Percentiles rank a stretch among this genome's conserved stretches.
These are phyloP conservation scores for Filobasidium wieringae DNA, from an alignment of 768 basidiomycete genomes.

Conservation along the genomic window DNA sequence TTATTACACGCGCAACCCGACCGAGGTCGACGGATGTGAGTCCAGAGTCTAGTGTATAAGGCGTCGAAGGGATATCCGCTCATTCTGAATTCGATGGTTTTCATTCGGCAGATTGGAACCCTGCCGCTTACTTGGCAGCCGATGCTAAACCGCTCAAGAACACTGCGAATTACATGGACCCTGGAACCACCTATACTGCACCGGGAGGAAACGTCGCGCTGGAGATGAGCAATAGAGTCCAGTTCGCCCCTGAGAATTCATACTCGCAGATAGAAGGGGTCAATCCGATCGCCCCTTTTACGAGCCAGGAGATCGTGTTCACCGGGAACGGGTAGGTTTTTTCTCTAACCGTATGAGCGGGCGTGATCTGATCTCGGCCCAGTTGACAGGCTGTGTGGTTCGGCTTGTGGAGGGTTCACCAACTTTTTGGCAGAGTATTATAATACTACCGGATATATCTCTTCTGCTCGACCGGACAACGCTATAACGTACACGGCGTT, in stretches of 20 bases:
- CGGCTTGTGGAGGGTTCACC: constrained; percentile 17
- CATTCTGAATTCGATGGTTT: background rate
- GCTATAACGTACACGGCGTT: constrained; percentile 17
- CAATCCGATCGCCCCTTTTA: constrained; percentile 13
- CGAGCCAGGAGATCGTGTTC: constrained; percentile 16
- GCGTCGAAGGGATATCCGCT: no score
- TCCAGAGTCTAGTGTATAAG: background rate
- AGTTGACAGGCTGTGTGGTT: constrained; percentile 11
- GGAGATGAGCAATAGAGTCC: constrained; percentile 11
- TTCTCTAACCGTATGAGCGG: no score
- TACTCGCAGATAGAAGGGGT: constrained; percentile 4
- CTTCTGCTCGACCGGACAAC: constrained; percentile 12
- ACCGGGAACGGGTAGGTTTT: constrained; percentile 15
- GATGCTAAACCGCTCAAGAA: background rate
- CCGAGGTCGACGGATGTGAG: background rate
- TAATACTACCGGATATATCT: constrained; percentile 18
- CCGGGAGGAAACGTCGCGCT: constrained; percentile 12
- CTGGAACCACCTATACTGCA: constrained; percentile 6
- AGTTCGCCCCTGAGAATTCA: constrained; percentile 5
- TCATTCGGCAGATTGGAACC: constrained; percentile 3
- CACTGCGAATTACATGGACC: constrained; percentile 15
- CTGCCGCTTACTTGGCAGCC: constrained; percentile 6
- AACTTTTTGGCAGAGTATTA: constrained; percentile 20
- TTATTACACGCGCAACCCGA: constrained; percentile 9
- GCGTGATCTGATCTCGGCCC: background rate